These are phyloP conservation scores for Auriculariales sp. DNA, from an alignment of 768 basidiomycete genomes.

Conservation along the genomic window DNA sequence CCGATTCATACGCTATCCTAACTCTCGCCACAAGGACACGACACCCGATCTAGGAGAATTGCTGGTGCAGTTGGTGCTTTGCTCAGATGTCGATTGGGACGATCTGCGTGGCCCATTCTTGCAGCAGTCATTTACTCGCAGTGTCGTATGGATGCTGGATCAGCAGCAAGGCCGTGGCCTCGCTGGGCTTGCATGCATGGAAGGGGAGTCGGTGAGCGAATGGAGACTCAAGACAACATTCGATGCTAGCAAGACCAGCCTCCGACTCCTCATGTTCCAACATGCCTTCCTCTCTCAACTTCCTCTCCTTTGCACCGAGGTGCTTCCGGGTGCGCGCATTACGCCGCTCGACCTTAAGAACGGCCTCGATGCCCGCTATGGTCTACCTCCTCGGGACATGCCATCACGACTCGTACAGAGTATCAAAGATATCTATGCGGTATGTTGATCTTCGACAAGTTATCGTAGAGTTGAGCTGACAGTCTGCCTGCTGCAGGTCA, in stretches of 20 bases:
- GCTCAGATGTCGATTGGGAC: not conserved
- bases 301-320: not conserved
- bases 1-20: not conserved
- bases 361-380: not conserved
- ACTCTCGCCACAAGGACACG: not conserved
- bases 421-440: not conserved
- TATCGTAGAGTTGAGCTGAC: too few species aligned
- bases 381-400: not conserved
- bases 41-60: not conserved
- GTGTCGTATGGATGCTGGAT: not conserved
- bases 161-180: not conserved
- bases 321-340: not conserved
- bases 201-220: not conserved
- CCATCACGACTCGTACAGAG: not conserved
- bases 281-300: not conserved
- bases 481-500: not conserved
- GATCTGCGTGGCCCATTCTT: not conserved
- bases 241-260: not conserved
- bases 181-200: not conserved
- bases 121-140: not conserved
- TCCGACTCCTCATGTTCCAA: not conserved
- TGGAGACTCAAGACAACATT: not conserved
- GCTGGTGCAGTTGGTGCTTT: not conserved
- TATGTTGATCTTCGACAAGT: not conserved
- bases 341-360: not conserved